Evolutionary conservation across 768 basidiomycete species (phyloP), one percentile per base, ranked within the genome.

Genomic region (Psilocybe azurescens): DNA sequence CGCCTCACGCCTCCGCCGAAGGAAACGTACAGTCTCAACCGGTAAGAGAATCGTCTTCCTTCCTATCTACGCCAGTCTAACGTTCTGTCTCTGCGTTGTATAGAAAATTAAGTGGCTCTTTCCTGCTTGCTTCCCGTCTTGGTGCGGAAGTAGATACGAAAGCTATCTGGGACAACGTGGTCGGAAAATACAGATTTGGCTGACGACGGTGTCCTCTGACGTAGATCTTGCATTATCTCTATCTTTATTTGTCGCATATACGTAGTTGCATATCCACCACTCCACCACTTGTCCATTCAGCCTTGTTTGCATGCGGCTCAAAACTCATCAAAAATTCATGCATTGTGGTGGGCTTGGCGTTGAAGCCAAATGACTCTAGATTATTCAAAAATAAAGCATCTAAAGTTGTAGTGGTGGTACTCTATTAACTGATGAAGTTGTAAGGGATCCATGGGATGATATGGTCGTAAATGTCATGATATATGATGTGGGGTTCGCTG

Each of bases 21-120:
- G 60, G 96, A 99, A 77, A 98, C 97, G 1, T 98, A 98, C 74
- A 94, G 93, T 73, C 77, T 98, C 57, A 99, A 99, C 73, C 79
- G 95, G 90, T 89, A 63, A 59, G 84, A 67, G 11, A 13, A 28
- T 33, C 9, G 1, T 14, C 11, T 33, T 10, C 32, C 14, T 24
- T 41, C 28, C 29, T 33, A 20, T 29, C n/a, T 14, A 48, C 3
- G 6, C 14, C n/a, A 16, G 24, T 30, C 38, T n/a, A 10, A 16
- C 9, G 29, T 29, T 13, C 10, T 50, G 30, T 28, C 28, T 14
- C 10, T 32, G 6, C 46, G 18, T 11, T 52, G 29, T 60, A 3
- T 69, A 90, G 92, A 70, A 95, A 94, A 81, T 67, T 94, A 70
- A 93, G 92, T 64, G 92, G 93, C 0, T 86, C 89, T 4, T 94